Percentiles rank a stretch among this genome's conserved stretches.
These are phyloP conservation scores for Nannizziopsis arthrosporioides DNA, from an alignment of 2,329 filamentous ascomycete genomes.

Conservation along the genomic window DNA sequence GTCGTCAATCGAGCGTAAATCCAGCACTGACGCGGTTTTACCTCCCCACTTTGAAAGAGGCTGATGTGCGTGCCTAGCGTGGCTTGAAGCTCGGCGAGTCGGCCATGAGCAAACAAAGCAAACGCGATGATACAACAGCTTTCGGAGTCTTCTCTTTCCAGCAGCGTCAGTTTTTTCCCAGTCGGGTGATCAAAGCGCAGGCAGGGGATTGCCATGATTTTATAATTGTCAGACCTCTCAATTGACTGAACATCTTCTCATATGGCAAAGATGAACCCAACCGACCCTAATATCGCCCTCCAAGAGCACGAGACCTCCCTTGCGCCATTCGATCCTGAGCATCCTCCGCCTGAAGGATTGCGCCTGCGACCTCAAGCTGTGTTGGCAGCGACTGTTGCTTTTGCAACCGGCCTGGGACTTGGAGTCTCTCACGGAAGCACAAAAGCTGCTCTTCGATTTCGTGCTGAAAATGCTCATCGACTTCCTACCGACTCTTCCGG, in stretches of 20 bases:
- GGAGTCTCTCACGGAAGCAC: slow-evolving; percentile 62
- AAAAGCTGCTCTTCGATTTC: slow-evolving; percentile 68
- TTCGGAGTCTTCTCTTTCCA: slow-evolving; percentile 1
- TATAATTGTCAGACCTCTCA: neutral
- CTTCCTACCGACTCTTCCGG: slow-evolving; percentile 69
- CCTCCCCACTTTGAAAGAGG: neutral
- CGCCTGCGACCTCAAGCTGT: slow-evolving; percentile 55
- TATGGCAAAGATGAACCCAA: neutral
- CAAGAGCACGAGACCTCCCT: neutral
- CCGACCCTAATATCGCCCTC: neutral
- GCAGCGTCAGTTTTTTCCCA: neutral
- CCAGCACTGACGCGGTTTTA: neutral
- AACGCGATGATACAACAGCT: neutral
- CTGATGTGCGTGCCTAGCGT: neutral
- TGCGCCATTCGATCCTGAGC: slow-evolving; percentile 29
- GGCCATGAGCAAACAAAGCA: slow-evolving; percentile 8
- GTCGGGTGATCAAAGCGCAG: neutral
- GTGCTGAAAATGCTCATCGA: slow-evolving; percentile 91
- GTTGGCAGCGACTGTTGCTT: slow-evolving; percentile 51
- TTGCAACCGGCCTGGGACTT: slow-evolving; percentile 56
- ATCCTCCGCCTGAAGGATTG: slow-evolving; percentile 42
- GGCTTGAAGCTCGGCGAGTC: neutral
- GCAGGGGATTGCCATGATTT: neutral
- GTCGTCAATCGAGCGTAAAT: neutral
- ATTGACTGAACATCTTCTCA: neutral